Conservation (phyloP, 2,329 filamentous ascomycete genomes). For the Diplodia scrobiculata region DNA sequence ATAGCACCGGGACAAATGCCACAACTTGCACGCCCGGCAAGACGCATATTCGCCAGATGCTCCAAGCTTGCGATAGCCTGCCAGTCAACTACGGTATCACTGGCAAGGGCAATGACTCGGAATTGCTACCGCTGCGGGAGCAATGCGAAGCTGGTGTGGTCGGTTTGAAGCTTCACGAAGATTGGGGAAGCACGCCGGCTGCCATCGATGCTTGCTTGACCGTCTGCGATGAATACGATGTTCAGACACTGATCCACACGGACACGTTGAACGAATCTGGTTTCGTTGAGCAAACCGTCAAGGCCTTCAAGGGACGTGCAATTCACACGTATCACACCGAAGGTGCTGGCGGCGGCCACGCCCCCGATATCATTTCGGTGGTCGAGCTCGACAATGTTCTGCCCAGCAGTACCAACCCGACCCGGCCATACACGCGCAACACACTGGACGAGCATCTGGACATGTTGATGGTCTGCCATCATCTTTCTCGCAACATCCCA, state of each 20-base stretch:
- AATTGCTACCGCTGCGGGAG: conserved; percentile 69
- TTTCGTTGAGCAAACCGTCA: conserved; percentile 90
- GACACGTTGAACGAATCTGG: conserved; percentile 96
- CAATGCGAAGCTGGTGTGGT: conserved; percentile 82
- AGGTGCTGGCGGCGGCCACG: conserved; percentile 90
- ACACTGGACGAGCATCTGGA: conserved; percentile 95
- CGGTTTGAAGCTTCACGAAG: conserved; percentile 91
- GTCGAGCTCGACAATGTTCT: conserved; percentile 88
- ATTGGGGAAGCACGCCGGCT: conserved; percentile 89
- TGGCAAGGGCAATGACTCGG: conserved; percentile 88
- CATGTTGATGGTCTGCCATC: conserved; percentile 98
- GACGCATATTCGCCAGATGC: conserved; percentile 82
- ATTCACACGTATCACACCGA: conserved; percentile 98
- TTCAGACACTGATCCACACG: conserved; percentile 88
- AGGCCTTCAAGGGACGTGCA: conserved; percentile 79
- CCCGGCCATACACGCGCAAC: conserved; percentile 84
- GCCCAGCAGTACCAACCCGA: conserved; percentile 89
- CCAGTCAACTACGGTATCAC: conserved; percentile 90
- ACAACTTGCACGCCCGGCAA: conserved; percentile 91
- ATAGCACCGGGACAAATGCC: conserved; percentile 79
- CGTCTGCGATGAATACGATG: conserved; percentile 87
- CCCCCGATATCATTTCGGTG: conserved; percentile 92
- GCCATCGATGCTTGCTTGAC: conserved; percentile 80
- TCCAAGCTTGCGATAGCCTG: conserved; percentile 78
- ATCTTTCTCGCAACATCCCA: conserved; percentile 86